Base-by-base conservation (phyloP, 148 eudicot species). In the Cornus kousa region DNA sequence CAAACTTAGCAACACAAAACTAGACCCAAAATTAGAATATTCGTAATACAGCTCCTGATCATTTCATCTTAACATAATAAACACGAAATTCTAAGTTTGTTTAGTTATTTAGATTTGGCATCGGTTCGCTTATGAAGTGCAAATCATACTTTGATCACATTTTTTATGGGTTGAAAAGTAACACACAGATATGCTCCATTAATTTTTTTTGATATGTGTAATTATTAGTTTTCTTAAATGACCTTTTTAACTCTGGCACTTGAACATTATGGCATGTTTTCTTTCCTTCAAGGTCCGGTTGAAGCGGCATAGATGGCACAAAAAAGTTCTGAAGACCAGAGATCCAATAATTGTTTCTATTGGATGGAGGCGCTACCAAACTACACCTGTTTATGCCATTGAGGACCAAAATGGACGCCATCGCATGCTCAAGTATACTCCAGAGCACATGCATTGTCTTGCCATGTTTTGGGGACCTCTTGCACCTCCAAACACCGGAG, bases 401-500 rank as follows among this genome's bases (percentile, higher is more conserved):
- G 99, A 95, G 84, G 97, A 95, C 70, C 83, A 64, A 17, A 92
- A 91, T 83, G 93, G 97, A 43, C 91, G 97, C 53, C 87, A 88
- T 60, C 92, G 97, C 59, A 96, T 96, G 98, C 97, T 93, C 28
- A 96, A 96, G 79, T 93, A 93, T 82, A 96, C 99, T 66, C 99
- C 99, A 78, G 99, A 96, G 71, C 99, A 96, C 81, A 93, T 92
- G 98, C 95, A 93, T 78, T 96, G 97, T 81, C 94, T 96, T 85
- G 98, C 99, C 70, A 91, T 93, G 98, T 96, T 96, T 83, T 96
- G 94, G 93, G 99, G 99, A 24, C 98, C 99, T 80, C 97, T 93
- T 87, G 97, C 98, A 76, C 98, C 98, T 60, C 98, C 99, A 32
- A 87, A 85, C 62, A 86, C 98, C 22, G 98, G 99, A 71, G 84